Conservation (phyloP, 805 yeast species). For the Candida quercuum region DNA sequence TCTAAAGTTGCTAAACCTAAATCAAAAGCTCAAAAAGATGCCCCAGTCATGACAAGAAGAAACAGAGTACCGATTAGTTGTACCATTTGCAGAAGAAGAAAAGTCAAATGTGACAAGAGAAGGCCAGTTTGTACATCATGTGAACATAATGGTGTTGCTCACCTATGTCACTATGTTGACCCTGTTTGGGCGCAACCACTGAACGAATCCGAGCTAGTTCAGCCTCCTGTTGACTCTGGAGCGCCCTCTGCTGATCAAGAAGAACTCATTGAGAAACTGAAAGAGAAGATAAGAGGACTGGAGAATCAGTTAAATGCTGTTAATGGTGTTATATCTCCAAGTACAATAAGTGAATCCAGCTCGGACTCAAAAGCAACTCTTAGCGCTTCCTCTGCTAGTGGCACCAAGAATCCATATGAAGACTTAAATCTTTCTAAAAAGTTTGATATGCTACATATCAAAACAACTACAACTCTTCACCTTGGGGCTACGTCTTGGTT, state of each 20-base stretch:
- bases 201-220: slow-evolving; percentile 40
- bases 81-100: slow-evolving; percentile 43
- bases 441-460: slow-evolving; percentile 39
- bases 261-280: slow-evolving; percentile 44
- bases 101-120: slow-evolving; percentile 44
- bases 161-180: slow-evolving; percentile 51
- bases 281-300: slow-evolving; percentile 45
- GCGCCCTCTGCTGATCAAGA: no score
- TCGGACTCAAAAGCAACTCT: no score
- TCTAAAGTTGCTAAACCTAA: background rate
- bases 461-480: slow-evolving; percentile 37
- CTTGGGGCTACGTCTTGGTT: slow-evolving; percentile 54
- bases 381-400: no score
- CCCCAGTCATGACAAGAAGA: slow-evolving; percentile 26
- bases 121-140: slow-evolving; percentile 56
- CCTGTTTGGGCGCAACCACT: slow-evolving; percentile 54
- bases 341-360: slow-evolving; percentile 7
- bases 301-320: slow-evolving; percentile 22
- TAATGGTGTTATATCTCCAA: slow-evolving; percentile 5
- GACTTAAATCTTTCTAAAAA: slow-evolving; percentile 34
- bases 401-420: slow-evolving; percentile 12
- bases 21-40: no score
- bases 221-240: slow-evolving; percentile 36
- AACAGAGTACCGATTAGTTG: slow-evolving; percentile 45
- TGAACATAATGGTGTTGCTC: slow-evolving; percentile 52